Conservation (phyloP, 2,329 filamentous ascomycete species). For the Phyllosticta paracitricarpa region DNA sequence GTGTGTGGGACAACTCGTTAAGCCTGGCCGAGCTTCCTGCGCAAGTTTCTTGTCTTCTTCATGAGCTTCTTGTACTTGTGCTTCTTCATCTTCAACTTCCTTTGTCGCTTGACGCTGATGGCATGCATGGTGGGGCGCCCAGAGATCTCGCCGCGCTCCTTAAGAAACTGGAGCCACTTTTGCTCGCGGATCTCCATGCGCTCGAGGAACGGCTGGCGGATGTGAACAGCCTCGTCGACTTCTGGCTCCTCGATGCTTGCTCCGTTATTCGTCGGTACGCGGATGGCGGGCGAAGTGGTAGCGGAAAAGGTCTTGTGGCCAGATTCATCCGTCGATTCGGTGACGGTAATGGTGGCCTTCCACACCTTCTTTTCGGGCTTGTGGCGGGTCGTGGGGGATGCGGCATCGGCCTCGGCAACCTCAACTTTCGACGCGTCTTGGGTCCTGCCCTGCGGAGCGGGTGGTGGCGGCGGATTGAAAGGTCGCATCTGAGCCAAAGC, state of each 20-base stretch:
- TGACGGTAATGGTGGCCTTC: constrained; percentile 40
- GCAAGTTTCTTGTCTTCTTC: constrained; percentile 78
- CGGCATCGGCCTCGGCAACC: constrained; percentile 26
- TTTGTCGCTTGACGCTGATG: constrained; percentile 84
- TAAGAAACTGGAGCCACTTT: constrained; percentile 46
- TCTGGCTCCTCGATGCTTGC: constrained; percentile 22
- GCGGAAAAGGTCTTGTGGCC: constrained; percentile 44
- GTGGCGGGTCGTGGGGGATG: constrained; percentile 12
- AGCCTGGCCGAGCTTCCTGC: constrained; percentile 60
- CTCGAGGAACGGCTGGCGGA: constrained; percentile 50
- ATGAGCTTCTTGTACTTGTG: constrained; percentile 99
- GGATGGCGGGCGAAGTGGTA: constrained; percentile 40
- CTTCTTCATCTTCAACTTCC: constrained; percentile 99
- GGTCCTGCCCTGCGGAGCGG: constrained; percentile 41
- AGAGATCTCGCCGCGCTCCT: constrained; percentile 29
- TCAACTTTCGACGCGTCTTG: constrained; percentile 5
- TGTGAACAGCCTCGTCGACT: constrained; percentile 24
- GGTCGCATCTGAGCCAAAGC: constrained; percentile 51
- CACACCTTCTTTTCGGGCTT: constrained; percentile 27
- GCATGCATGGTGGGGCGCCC: constrained; percentile 51
- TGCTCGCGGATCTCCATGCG: constrained; percentile 58
- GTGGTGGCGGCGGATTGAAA: constrained; percentile 76
- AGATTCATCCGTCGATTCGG: constrained; percentile 41
- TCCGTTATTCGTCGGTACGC: constrained; percentile 18
- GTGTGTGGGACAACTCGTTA: constrained; percentile 13